Base-by-base conservation (phyloP, 352 stramenopile species). In the Achlya hypogyna region DNA sequence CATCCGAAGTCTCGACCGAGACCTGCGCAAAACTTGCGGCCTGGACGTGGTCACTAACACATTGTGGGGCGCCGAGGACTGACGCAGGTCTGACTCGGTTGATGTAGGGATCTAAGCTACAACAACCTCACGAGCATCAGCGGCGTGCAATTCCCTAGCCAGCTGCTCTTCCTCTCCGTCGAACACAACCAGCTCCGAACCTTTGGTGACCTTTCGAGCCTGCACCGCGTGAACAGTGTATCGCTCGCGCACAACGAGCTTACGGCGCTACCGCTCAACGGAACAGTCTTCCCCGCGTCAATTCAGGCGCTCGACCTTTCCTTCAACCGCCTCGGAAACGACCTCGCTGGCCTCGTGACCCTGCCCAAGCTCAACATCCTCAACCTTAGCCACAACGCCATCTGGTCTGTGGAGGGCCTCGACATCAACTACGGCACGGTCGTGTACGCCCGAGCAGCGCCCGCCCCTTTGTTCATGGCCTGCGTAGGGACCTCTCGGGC, bases 91-190 rank as follows among this genome's bases (percentile, higher is more conserved):
- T n/a, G n/a, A n/a, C n/a, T n/a, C n/a, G n/a, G n/a, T n/a, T n/a
- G n/a, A n/a, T n/a, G 20, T 64, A 52, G 54, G 5, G 25, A 31
- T 28, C 54, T 64, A 20, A 51, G 38, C 40, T 4, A 10, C 54
- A 64, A 52, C 54, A 64, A 51, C 25, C 45, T 64, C 31, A 0
- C 32, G 6, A 51, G 31, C 8, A 64, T 64, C 38, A 22, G 31
- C 34, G 52, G 32, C 54, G 25, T 63, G 14, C n/a, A n/a, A 20
- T 63, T 63, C 29, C 54, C 54, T 16, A 8, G 20, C 23, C 18
- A 23, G 0, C 34, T 63, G 6, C 9, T 10, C 2, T 23, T 32
- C 45, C 25, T 63, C 29, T 49, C 49, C 54, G 54, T 20, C 34
- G 10, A 0, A 8, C 16, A 38, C 51, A 38, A 40, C 27, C 4